Percentiles rank a stretch among this genome's conserved stretches.
Evolutionary conservation across 345 rosid species (phyloP).

Genomic region (Mangifera indica): DNA sequence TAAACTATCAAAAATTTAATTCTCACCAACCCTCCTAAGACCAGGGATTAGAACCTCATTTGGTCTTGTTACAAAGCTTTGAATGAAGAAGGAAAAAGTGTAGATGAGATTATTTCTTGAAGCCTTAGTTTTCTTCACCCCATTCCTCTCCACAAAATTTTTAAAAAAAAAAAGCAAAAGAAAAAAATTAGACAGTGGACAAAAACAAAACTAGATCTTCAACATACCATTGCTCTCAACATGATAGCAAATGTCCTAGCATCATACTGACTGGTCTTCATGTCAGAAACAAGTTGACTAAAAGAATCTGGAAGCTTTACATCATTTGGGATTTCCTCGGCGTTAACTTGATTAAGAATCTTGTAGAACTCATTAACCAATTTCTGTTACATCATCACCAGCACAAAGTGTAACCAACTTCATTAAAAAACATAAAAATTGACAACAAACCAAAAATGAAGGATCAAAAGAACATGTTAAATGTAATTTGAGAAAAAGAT

Average conservation of each 20-base stretch:
- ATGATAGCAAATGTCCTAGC: constrained; percentile 79
- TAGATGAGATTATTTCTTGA: neutral
- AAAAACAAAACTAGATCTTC: constrained; percentile 7
- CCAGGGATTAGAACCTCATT: neutral
- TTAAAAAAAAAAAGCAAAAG: neutral
- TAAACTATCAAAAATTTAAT: neutral
- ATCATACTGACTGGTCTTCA: constrained; percentile 84
- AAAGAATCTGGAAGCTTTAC: constrained; percentile 85
- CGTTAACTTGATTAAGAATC: constrained; percentile 79
- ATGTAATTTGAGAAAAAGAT: constrained; percentile 2
- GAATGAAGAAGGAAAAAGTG: neutral
- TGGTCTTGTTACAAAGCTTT: neutral
- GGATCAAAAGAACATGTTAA: neutral
- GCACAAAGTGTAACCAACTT: constrained; percentile 24
- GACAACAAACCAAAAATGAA: neutral
- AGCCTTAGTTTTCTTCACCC: neutral
- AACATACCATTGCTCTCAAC: constrained; percentile 83
- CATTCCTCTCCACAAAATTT: neutral
- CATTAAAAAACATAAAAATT: constrained; percentile 22
- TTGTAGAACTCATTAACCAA: constrained; percentile 80
- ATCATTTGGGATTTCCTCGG: constrained; percentile 78
- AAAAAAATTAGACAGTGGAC: neutral
- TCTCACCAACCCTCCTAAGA: neutral
- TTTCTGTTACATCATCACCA: constrained; percentile 57
- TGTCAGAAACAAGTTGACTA: constrained; percentile 77